These are phyloP conservation scores for Shiraia bambusicola DNA, from an alignment of 2,329 filamentous ascomycete genomes.

Conservation along the genomic window DNA sequence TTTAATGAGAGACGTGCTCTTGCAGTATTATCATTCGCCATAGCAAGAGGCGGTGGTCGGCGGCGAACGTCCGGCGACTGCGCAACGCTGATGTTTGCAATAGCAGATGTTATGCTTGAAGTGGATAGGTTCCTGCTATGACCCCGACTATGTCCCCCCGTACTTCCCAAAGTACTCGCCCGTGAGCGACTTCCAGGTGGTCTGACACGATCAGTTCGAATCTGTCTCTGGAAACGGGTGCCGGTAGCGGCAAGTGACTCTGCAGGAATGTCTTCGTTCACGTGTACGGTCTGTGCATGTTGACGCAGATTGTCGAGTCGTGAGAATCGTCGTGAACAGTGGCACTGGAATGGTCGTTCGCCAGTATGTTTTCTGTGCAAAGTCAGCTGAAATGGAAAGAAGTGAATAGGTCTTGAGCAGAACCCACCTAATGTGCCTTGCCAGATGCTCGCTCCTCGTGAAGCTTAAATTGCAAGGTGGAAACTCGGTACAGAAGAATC, in stretches of 20 bases:
- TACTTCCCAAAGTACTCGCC: slow-evolving; percentile 74
- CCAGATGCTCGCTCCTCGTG: slow-evolving; percentile 91
- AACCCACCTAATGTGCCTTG: slow-evolving; percentile 82
- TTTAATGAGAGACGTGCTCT: slow-evolving; percentile 58
- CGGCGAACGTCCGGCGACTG: slow-evolving; percentile 57
- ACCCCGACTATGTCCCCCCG: slow-evolving; percentile 69
- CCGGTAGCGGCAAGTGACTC: slow-evolving; percentile 92
- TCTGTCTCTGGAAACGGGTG: slow-evolving; percentile 88
- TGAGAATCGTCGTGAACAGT: slow-evolving; percentile 90
- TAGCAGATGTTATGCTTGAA: slow-evolving; percentile 78
- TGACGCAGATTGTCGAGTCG: slow-evolving; percentile 92
- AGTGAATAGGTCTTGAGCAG: slow-evolving; percentile 1
- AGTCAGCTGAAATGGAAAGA: slow-evolving; percentile 35
- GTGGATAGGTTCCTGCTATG: slow-evolving; percentile 84
- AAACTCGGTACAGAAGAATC: slow-evolving; percentile 94
- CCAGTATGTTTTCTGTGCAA: slow-evolving; percentile 84
- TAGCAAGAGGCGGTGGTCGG: slow-evolving; percentile 78
- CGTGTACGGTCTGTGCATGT: slow-evolving; percentile 95
- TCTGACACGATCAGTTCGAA: slow-evolving; percentile 80
- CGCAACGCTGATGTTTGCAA: slow-evolving; percentile 64
- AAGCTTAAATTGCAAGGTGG: slow-evolving; percentile 94
- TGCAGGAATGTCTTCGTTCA: slow-evolving; percentile 93
- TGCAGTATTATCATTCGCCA: slow-evolving; percentile 66
- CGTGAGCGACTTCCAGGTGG: slow-evolving; percentile 72
- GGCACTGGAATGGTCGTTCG: slow-evolving; percentile 93